Percentiles rank a stretch among this genome's conserved stretches.
phyloP scores from a whole-genome alignment of 225 moss, liverwort and hornwort genomes.

The Neckera pumila region DNA sequence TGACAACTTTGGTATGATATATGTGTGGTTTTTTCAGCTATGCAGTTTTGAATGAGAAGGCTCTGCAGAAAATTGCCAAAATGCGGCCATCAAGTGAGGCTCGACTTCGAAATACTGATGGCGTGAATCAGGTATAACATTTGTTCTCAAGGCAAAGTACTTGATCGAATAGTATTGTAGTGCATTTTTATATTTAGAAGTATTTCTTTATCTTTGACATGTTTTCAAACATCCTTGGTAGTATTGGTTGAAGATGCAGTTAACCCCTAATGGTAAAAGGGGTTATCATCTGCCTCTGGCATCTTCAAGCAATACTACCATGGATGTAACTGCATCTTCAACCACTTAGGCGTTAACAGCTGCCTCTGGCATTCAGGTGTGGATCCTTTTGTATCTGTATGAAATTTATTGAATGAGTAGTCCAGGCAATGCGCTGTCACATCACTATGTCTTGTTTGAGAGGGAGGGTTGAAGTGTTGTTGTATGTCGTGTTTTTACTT shows the following conservation, averaged over 20 bases:
- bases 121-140: conserved; percentile 70
- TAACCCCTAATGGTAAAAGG: not conserved
- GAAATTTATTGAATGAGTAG: not conserved
- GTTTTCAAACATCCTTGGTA: not conserved
- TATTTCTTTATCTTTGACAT: not conserved
- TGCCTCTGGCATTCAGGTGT: not conserved
- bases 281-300: not conserved
- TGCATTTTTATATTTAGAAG: not conserved
- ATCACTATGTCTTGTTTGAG: not conserved
- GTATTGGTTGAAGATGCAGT: not conserved
- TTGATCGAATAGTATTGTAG: not conserved
- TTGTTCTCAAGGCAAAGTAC: not conserved
- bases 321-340: not conserved
- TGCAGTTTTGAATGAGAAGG: conserved; percentile 63
- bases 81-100: conserved; percentile 71
- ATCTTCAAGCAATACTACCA: not conserved
- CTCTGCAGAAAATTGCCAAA: conserved; percentile 70
- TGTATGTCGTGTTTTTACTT: not conserved
- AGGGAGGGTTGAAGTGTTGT: not conserved
- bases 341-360: not conserved
- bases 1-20: not conserved
- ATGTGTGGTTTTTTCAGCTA: conserved; percentile 29
- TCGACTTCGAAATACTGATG: conserved; percentile 73
- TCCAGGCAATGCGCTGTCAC: not conserved
- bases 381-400: not conserved